These are phyloP conservation scores for Acephala macrosclerotiorum DNA, from an alignment of 2,329 filamentous ascomycete species.

Conservation along the genomic window DNA sequence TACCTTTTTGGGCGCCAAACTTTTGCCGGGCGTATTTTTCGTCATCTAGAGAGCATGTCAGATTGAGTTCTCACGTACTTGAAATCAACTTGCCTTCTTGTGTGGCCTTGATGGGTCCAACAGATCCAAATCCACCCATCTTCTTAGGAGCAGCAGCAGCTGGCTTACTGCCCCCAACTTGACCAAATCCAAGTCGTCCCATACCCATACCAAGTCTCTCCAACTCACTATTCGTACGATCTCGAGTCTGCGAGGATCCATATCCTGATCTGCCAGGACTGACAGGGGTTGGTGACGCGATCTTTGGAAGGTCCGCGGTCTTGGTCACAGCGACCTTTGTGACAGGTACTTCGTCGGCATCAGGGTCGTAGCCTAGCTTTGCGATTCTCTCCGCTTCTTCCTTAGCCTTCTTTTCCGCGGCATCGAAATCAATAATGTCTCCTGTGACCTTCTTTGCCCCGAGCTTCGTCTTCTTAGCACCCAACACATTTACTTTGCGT, in stretches of 20 bases:
- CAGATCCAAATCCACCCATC: slow-evolving; percentile 85
- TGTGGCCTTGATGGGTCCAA: slow-evolving; percentile 75
- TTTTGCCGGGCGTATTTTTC: slow-evolving; percentile 86
- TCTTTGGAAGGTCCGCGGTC: slow-evolving; percentile 61
- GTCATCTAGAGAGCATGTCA: slow-evolving; percentile 63
- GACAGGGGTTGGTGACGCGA: slow-evolving; percentile 77
- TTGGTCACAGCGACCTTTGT: slow-evolving; percentile 51
- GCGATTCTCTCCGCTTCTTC: slow-evolving; percentile 96
- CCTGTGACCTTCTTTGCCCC: slow-evolving; percentile 89
- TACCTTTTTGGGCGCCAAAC: slow-evolving; percentile 92
- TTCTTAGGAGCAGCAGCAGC: slow-evolving; percentile 56
- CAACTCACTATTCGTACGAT: slow-evolving; percentile 78
- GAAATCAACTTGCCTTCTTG: slow-evolving; percentile 63
- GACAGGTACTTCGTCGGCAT: slow-evolving; percentile 70
- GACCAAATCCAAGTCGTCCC: slow-evolving; percentile 43
- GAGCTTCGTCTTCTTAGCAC: slow-evolving; percentile 85
- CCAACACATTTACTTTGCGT: slow-evolving; percentile 85
- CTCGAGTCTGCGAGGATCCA: slow-evolving; percentile 60
- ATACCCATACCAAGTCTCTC: slow-evolving; percentile 80
- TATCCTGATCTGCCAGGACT: slow-evolving; percentile 70
- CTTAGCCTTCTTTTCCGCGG: slow-evolving; percentile 95
- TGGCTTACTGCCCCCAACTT: slow-evolving; percentile 42
- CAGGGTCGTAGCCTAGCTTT: slow-evolving; percentile 93
- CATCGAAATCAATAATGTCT: slow-evolving; percentile 92
- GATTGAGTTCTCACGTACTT: slow-evolving; percentile 9